phyloP scores from a whole-genome alignment of 306 rosid species.

The Prunus fruticosa region DNA sequence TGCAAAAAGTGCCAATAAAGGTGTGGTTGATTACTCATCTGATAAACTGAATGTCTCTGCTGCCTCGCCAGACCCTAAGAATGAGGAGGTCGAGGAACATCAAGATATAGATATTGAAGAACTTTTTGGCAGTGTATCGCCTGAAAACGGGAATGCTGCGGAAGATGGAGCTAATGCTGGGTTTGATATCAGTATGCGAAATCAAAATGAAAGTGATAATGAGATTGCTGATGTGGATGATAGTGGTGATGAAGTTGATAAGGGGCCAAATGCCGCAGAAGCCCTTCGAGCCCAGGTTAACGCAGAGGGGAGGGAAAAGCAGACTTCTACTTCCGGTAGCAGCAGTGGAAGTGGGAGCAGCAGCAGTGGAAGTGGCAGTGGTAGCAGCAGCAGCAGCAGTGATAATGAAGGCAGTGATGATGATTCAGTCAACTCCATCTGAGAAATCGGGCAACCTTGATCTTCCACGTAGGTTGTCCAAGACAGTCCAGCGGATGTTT shows the following conservation, averaged over 20 bases:
- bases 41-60: slow-evolving; percentile 42
- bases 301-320: slow-evolving; percentile 63
- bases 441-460: slow-evolving; percentile 20
- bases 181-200: slow-evolving; percentile 53
- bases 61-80: slow-evolving; percentile 52
- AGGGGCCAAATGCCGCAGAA: slow-evolving; percentile 87
- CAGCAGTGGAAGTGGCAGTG: slow-evolving; percentile 42
- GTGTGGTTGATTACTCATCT: slow-evolving; percentile 36
- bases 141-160: slow-evolving; percentile 53
- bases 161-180: slow-evolving; percentile 62
- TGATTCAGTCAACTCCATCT: slow-evolving; percentile 75
- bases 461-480: background rate
- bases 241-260: slow-evolving; percentile 83
- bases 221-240: slow-evolving; percentile 88
- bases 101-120: slow-evolving; percentile 67
- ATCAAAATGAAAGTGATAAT: slow-evolving; percentile 61
- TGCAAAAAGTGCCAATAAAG: slow-evolving; percentile 47
- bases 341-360: slow-evolving; percentile 67
- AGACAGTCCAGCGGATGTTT: slow-evolving; percentile 9
- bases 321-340: slow-evolving; percentile 68
- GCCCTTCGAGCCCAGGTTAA: slow-evolving; percentile 74
- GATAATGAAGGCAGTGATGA: slow-evolving; percentile 83
- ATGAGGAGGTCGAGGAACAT: slow-evolving; percentile 59
- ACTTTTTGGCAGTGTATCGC: slow-evolving; percentile 61
- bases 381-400: slow-evolving; percentile 61